phyloP scores from a whole-genome alignment of 108 stramenopile genomes.

The Conticribra guillardii region DNA sequence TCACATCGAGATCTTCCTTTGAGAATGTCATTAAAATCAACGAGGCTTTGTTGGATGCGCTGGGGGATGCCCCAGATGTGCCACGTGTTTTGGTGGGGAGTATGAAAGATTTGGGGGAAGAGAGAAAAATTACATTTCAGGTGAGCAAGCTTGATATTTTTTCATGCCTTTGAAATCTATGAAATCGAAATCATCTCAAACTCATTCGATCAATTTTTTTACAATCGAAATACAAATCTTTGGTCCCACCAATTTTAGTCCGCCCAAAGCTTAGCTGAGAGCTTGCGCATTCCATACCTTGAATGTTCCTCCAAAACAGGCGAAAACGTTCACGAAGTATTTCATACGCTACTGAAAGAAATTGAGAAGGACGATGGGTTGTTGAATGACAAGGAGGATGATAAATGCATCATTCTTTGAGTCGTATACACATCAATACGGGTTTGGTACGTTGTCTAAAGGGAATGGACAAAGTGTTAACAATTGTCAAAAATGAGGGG shows the following conservation, averaged over 20 bases:
- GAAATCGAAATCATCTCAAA: no score
- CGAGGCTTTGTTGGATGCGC: slow-evolving; percentile 74
- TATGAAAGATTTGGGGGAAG: slow-evolving; percentile 76
- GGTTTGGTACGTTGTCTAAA: not conserved
- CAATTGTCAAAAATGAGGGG: no score
- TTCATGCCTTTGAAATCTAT: no score
- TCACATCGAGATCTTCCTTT: slow-evolving; percentile 78
- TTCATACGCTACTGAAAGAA: slow-evolving; percentile 86
- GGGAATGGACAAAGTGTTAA: no score
- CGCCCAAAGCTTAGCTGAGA: slow-evolving; percentile 76
- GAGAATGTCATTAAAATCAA: slow-evolving; percentile 82
- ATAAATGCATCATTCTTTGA: slow-evolving; percentile 70
- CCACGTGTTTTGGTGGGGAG: slow-evolving; percentile 88
- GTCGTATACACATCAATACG: not conserved
- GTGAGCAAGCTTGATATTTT: no score
- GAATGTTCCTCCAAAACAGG: slow-evolving; percentile 85
- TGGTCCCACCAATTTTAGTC: no score
- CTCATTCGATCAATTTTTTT: no score
- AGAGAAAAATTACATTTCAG: slow-evolving; percentile 48
- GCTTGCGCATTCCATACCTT: slow-evolving; percentile 79
- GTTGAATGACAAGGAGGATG: slow-evolving; percentile 69
- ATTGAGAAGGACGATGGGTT: slow-evolving; percentile 91
- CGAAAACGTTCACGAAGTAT: slow-evolving; percentile 85
- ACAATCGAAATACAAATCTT: no score
- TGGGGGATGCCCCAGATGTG: slow-evolving; percentile 85